Base-by-base conservation (phyloP, 768 basidiomycete genomes). In the Trametes maxima region DNA sequence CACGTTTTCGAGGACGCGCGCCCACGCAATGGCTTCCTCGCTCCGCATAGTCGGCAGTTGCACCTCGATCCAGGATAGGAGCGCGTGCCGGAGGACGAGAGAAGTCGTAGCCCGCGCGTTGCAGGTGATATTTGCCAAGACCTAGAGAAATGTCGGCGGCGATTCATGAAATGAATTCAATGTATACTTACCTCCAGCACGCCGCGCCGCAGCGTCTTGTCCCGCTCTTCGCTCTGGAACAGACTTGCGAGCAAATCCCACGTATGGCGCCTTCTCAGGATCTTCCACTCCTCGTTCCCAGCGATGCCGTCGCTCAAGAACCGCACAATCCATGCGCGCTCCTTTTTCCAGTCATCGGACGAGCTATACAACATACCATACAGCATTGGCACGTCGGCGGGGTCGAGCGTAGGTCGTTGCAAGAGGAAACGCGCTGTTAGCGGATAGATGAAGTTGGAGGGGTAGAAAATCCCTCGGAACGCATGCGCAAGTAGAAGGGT, bases 161-260 rank as follows among this genome's bases (percentile, higher is more conserved):
- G 44, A 22, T n/a, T 16, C 36, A 60, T 39, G 39, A 62, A 43
- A 37, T 57, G 43, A n/a, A 6, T 5, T 43, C 51, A n/a, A 24
- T 14, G n/a, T 46, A 33, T 19, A 75, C 80, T 33, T 62, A 89
- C 91, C 80, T 91, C 90, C 5, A 94, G 72, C 37, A 93, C 84
- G 2, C 82, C 79, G 45, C 76, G 75, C 16, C 88, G 79, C 62
- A 91, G 68, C 1, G 76, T 53, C 0, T 68, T 60, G 57, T 94
- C 90, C 3, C 75, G 73, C 45, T 77, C 72, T 0, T 84, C 84
- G 60, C 86, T 85, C 64, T 92, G 88, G 74, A 88, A 94, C 51
- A 95, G 70, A 60, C 90, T 92, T 1, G 93, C 89, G 2, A 96
- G 74, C 28, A 96, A 76, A 63, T 94, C 92, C 90, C 93, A 96